Percentiles rank a stretch among this genome's conserved stretches.
These are phyloP conservation scores for Eucommia ulmoides DNA, from an alignment of 257 asterid genomes.

Conservation along the genomic window DNA sequence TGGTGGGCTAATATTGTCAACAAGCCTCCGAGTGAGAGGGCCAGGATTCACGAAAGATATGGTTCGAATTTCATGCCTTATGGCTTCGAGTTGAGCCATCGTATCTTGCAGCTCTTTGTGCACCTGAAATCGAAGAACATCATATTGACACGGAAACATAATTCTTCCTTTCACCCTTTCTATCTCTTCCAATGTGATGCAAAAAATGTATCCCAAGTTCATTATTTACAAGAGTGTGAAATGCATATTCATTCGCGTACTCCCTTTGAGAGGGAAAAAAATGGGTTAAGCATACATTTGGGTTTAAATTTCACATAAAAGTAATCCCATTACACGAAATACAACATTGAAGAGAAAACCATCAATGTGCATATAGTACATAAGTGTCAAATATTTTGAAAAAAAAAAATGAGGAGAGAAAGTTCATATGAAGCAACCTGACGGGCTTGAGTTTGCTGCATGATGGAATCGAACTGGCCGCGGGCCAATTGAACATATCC, in stretches of 20 bases:
- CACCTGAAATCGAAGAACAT: slow-evolving; percentile 22
- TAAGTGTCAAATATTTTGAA: slow-evolving; percentile 1
- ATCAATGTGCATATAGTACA: background rate
- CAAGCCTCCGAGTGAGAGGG: slow-evolving; percentile 53
- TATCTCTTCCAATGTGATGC: too few relatives aligned
- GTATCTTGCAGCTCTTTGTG: slow-evolving; percentile 88
- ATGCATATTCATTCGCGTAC: too few relatives aligned
- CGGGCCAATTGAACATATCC: slow-evolving; percentile 85
- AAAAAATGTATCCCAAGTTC: too few relatives aligned
- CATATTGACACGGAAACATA: too few relatives aligned
- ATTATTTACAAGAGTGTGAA: too few relatives aligned
- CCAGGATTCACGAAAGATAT: slow-evolving; percentile 72
- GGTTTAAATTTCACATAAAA: background rate
- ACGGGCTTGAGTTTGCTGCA: slow-evolving; percentile 84
- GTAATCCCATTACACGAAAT: too few relatives aligned
- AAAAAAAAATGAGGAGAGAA: background rate
- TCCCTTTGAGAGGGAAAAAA: too few relatives aligned
- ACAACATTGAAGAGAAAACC: too few relatives aligned
- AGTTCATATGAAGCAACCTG: slow-evolving; percentile 32
- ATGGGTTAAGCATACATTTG: background rate
- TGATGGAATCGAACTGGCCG: slow-evolving; percentile 67
- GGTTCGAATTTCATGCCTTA: slow-evolving; percentile 66
- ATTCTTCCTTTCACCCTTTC: too few relatives aligned
- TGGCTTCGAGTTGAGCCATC: slow-evolving; percentile 77
- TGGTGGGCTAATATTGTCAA: slow-evolving; percentile 39